Base-by-base conservation (phyloP, 1,139 yeast genomes). In the Debaryomyces singareniensis region DNA sequence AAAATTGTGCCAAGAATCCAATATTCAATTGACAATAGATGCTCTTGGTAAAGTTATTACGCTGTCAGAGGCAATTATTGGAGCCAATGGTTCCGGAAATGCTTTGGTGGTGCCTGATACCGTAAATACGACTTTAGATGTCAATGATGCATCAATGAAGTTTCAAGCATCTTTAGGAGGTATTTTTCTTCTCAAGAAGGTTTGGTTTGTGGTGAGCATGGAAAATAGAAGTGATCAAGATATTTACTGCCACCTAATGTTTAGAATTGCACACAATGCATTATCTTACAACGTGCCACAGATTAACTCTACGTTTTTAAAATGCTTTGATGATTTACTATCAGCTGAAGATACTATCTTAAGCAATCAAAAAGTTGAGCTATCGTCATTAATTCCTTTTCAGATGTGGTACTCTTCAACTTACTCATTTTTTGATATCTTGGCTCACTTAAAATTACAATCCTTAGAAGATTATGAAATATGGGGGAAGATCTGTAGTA, bases 121-220 rank as follows among this genome's bases (percentile, higher is more conserved):
- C 11, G 40, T 75, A 25, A 40, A 41, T 3, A 70, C 65, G 37
- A 49, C 70, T 5, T 33, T 37, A 9, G 35, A 31, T 13, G 34
- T 31, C 24, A 29, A 20, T 10, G 31, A 29, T 16, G 5, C 30
- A 25, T 16, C 22, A 13, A 22, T 26, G 10, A 14, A 27, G n/a
- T n/a, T 66, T 5, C 61, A 61, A 36, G 58, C 74, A 12, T 60
- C 73, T 35, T 45, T 68, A 14, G 84, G 83, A 2, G 71, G 81
- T 0, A 64, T 58, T n/a, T 51, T 51, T 30, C 30, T 58, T 5
- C 35, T 58, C 10, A 49, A 51, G 32, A 38, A 36, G 28, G 34
- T 58, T 9, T 48, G 49, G 13, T 30, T 51, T 3, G 30, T 40
- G 3, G 38, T 44, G 22, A 40, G 51, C 4, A 25, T 41, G 2